Evolutionary conservation across 106 monocot species (phyloP), one percentile per base, ranked within the genome.

Genomic region (Apostasia shenzhenica): DNA sequence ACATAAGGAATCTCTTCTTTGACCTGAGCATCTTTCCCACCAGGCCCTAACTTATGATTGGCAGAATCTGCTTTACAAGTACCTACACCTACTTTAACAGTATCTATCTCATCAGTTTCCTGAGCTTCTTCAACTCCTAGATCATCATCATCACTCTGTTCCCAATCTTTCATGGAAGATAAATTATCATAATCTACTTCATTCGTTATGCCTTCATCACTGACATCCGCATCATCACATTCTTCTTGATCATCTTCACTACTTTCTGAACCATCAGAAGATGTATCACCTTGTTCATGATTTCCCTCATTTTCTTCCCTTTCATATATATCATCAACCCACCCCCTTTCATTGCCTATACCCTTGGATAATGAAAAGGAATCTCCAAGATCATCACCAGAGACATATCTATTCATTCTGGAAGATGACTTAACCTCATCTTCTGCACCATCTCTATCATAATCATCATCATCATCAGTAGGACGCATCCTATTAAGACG

Each of bases 301-400:
- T 67, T 56, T 2, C 76, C 62, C 11, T 8, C 65, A 68, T 73
- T 69, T 51, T 71, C 72, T 52, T 70, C 65, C 48, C 48, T 72
- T 67, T 80, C 78, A 74, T 74, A 76, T 51, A 94, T 88, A 45
- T 77, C 81, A 83, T 94, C 94, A 64, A 85, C 73, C 87, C 87
- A 85, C 1, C 87, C 82, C 10, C 70, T 81, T 76, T 76, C 78
- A 64, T 81, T 72, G 53, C 40, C 41, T 10, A 12, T 52, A 2
- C 64, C 63, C 10, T 85, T 71, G 14, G 76, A 80, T 48, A 61
- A 49, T n/a, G 78, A 77, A 68, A 91, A 79, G n/a, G 91, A 89
- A 73, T 92, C 85, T 49, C 99, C 99, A 83, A 90, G 85, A 78
- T 93, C 90, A 75, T 99, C 99, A 48, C 99, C 99, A 79, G 99